A percentile compares a stretch with the other conserved stretches of the same genome.
These are phyloP conservation scores for Daldinia sp. DNA, from an alignment of 2,329 filamentous ascomycete species.

Conservation along the genomic window DNA sequence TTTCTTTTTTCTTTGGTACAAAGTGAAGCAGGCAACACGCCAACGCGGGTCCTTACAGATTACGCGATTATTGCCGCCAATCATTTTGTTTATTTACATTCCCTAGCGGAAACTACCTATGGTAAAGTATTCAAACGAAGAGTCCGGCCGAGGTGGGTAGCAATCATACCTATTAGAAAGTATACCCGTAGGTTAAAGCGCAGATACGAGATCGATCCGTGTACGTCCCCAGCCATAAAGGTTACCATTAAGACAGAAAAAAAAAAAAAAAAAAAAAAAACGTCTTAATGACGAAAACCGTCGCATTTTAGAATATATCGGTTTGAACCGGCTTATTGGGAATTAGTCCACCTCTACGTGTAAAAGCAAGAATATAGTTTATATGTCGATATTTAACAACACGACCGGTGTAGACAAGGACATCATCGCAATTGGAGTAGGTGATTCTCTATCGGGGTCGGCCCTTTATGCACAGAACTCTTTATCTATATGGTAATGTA, in stretches of 20 bases:
- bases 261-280: too few relatives aligned
- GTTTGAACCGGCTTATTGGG: slow-evolving; percentile 13
- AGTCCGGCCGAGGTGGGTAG: background rate
- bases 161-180: background rate
- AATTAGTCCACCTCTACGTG: background rate
- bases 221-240: slow-evolving; percentile 1
- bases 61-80: background rate
- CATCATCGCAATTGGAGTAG: background rate
- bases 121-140: background rate
- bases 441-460: background rate
- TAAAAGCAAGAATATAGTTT: background rate
- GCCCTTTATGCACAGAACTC: background rate
- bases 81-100: background rate
- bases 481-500: background rate
- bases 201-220: slow-evolving; percentile 15
- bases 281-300: slow-evolving; percentile 4
- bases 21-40: background rate
- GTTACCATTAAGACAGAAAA: background rate
- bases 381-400: background rate
- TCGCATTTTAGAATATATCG: slow-evolving; percentile 8
- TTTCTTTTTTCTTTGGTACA: too few relatives aligned
- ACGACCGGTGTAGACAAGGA: background rate
- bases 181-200: background rate
- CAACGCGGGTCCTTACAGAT: background rate
- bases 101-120: too few relatives aligned